Evolutionary conservation across 140 eudicot species (phyloP).

Genomic region (Anethum foeniculum): DNA sequence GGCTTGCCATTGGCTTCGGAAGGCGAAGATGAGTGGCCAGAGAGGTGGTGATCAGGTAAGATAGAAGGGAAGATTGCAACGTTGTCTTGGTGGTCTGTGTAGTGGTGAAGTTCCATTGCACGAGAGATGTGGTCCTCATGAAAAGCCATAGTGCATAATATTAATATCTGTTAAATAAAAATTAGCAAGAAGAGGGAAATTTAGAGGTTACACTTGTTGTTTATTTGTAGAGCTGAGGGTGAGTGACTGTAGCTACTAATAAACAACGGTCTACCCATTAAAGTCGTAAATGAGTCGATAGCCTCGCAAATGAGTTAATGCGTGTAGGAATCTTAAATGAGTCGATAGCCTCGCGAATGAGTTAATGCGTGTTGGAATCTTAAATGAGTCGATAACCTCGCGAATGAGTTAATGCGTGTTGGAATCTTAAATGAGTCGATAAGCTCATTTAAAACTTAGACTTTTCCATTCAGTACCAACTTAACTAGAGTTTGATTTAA

Average conservation of each 20-base stretch:
- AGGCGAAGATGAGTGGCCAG: conserved; percentile 13
- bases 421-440: no score
- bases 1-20: conserved; percentile 16
- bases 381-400: no score
- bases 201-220: not conserved
- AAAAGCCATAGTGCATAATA: conserved; percentile 28
- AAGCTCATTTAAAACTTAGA: no score
- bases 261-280: no score
- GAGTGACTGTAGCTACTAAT: not conserved
- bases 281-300: not conserved
- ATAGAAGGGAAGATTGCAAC: conserved; percentile 30
- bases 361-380: no score
- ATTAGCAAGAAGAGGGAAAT: not conserved
- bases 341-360: no score
- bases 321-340: no score
- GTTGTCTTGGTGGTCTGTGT: conserved; percentile 41
- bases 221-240: not conserved
- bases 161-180: not conserved
- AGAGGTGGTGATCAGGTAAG: conserved; percentile 27
- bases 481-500: no score
- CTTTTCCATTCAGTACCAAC: no score
- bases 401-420: no score
- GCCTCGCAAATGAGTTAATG: no score
- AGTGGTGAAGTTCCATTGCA: conserved; percentile 60
- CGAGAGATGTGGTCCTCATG: conserved; percentile 45